Evolutionary conservation across 495 filamentous ascomycete species (phyloP).

Genomic region (Aspergillus saccharolyticus): DNA sequence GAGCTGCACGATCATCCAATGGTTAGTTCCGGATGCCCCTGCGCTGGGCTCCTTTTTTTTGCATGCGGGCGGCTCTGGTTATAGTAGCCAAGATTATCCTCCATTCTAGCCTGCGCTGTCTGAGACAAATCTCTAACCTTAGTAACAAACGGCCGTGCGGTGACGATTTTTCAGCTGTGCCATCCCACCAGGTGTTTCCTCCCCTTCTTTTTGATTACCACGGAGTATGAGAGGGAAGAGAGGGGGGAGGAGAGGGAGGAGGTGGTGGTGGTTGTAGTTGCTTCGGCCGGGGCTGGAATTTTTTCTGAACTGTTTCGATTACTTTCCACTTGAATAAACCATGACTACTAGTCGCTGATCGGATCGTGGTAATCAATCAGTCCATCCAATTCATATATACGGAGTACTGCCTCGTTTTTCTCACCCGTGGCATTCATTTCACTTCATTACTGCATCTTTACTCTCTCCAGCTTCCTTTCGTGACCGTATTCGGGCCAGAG

Average conservation of each 20-base stretch:
- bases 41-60: not conserved
- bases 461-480: not conserved
- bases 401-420: not conserved
- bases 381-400: not conserved
- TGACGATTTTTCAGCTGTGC: conserved; percentile 16
- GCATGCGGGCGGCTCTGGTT: not conserved
- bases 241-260: not conserved
- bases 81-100: conserved; percentile 6
- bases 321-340: not conserved
- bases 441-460: not conserved
- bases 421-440: not conserved
- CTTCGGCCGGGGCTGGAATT: not conserved
- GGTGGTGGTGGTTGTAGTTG: not conserved
- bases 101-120: conserved; percentile 11
- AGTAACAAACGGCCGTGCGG: conserved; percentile 15
- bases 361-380: not conserved
- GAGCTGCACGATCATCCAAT: not conserved
- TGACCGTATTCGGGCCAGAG: not conserved
- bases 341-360: not conserved
- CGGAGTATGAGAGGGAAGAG: not conserved
- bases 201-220: conserved; percentile 15
- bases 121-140: conserved; percentile 22
- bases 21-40: conserved; percentile 1
- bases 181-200: conserved; percentile 15
- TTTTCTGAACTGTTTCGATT: not conserved